These are phyloP conservation scores for Opeltia flavorubescens DNA, from an alignment of 495 filamentous ascomycete genomes.

Conservation along the genomic window DNA sequence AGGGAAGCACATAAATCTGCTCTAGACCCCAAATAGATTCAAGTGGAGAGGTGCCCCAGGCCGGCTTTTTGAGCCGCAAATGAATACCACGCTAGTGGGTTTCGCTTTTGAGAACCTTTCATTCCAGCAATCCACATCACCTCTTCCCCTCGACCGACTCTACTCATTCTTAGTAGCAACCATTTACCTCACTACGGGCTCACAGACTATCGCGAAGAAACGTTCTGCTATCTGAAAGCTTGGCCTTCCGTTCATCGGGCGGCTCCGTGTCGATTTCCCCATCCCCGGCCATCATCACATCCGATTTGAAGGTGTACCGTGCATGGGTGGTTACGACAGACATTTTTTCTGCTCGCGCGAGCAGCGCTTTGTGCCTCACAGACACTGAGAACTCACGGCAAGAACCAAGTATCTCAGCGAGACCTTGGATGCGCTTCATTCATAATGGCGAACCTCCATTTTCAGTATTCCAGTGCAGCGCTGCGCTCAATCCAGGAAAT, in stretches of 20 bases:
- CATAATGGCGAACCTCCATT: slow-evolving; percentile 87
- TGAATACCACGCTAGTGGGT: not conserved
- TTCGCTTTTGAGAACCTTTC: not conserved
- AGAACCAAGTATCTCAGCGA: slow-evolving; percentile 1
- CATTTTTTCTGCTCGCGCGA: not conserved
- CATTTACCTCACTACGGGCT: no score
- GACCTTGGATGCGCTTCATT: slow-evolving; percentile 15
- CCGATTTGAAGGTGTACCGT: not conserved
- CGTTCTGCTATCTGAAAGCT: no score
- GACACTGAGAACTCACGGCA: not conserved
- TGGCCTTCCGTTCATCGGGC: no score
- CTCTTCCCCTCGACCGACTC: not conserved
- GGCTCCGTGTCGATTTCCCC: no score
- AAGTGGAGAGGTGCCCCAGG: no score
- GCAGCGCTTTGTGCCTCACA: not conserved
- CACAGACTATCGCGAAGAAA: no score
- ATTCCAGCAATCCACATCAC: not conserved
- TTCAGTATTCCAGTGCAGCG: slow-evolving; percentile 85
- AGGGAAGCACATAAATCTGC: no score
- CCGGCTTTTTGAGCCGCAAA: not conserved
- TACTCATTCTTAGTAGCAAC: no score
- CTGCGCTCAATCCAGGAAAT: slow-evolving; percentile 94
- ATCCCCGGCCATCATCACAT: no score
- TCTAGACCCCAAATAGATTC: no score
- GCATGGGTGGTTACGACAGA: slow-evolving; percentile 4